Base-by-base conservation (phyloP, 1,284 basidiomycete genomes). In the Schizophyllum amplum region DNA sequence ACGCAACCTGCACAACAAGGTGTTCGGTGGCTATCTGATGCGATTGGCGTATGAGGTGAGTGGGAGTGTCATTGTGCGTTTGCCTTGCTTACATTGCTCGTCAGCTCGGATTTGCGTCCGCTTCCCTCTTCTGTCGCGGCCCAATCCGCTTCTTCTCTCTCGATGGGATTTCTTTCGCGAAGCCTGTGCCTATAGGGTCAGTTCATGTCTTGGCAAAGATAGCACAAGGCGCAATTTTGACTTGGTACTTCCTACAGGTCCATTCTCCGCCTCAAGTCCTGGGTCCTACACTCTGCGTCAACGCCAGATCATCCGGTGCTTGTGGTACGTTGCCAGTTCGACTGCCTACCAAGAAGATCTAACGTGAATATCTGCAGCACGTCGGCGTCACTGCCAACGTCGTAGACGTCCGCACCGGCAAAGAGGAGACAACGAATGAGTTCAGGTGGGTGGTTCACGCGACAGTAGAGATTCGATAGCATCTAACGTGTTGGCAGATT, bases 1-100 rank as follows among this genome's bases (percentile, higher is more conserved):
- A 67, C 78, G 90, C 65, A 92, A 93, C 65, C 77, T 92, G 2
- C 90, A 92, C 67, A 85, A 86, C 62, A 92, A 92, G 67, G 78
- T 92, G 7, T 92, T 92, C 65, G 89, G 89, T 57, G 77, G 76
- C 26, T 77, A 77, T 60, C 63, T 79, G 47, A 79, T 79, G 77
- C 73, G 87, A 22, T 72, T 88, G 51, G 87, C 84, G 4, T 84
- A 87, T 61, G 85, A 65, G 27, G 20, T 46, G 51, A 15, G 24
- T 49, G 26, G 24, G 59, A n/a, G 42, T n/a, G n/a, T n/a, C n/a
- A n/a, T n/a, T n/a, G n/a, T n/a, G n/a, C n/a, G n/a, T n/a, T n/a
- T n/a, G n/a, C n/a, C n/a, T n/a, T 33, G 27, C 27, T 33, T 33
- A 33, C 27, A 33, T 33, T 33, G 5, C 27, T 13, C 27, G 5